Conservation (phyloP, 2,329 filamentous ascomycete species). For the Xylariaceae sp. region DNA sequence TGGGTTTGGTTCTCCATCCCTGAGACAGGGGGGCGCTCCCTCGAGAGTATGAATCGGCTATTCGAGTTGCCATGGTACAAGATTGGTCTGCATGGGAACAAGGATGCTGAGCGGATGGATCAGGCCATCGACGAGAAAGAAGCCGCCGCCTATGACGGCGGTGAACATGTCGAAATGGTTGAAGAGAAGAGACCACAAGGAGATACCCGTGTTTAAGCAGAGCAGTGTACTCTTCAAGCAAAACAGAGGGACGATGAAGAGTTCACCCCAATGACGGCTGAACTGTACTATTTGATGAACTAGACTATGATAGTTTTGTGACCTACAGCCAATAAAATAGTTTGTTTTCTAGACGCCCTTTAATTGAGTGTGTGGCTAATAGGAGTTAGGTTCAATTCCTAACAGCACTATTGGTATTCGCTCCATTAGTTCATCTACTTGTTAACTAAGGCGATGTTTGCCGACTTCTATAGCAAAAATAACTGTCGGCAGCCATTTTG, state of each 20-base stretch:
- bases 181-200: conserved; percentile 7
- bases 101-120: conserved; percentile 53
- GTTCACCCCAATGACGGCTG: neutral
- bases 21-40: conserved; percentile 67
- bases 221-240: neutral
- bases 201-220: conserved; percentile 9
- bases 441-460: too few species aligned
- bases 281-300: neutral
- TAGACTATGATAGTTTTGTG: too few species aligned
- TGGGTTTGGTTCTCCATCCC: conserved; percentile 77
- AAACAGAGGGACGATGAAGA: neutral
- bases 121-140: conserved; percentile 49
- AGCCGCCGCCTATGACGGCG: conserved; percentile 38
- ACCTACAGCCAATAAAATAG: too few species aligned
- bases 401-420: too few species aligned
- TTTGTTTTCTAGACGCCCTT: too few species aligned
- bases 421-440: too few species aligned
- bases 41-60: conserved; percentile 72
- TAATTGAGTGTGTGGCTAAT: too few species aligned
- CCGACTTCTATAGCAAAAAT: too few species aligned
- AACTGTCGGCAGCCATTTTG: too few species aligned
- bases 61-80: conserved; percentile 75
- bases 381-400: too few species aligned
- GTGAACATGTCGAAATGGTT: conserved; percentile 41
- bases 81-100: conserved; percentile 64